A percentile compares a stretch with the other conserved stretches of the same genome.
Evolutionary conservation across 2,329 filamentous ascomycete species (phyloP).

Genomic region (Volutella citrinella): DNA sequence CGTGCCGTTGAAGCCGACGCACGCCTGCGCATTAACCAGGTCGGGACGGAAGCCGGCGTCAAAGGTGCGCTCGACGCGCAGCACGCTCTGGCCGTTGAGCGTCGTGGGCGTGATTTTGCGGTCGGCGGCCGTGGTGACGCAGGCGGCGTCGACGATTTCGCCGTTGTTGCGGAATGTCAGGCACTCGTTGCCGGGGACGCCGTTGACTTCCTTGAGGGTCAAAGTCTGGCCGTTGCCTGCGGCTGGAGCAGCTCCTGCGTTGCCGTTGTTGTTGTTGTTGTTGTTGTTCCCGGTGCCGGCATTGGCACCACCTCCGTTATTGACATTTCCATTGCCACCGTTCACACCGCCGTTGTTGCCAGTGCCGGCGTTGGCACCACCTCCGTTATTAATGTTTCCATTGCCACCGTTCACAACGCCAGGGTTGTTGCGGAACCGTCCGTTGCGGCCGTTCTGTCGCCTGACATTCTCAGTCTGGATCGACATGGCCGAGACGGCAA

Average conservation of each 20-base stretch:
- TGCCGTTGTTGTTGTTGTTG: neutral
- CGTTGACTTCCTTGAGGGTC: slow-evolving; percentile 12
- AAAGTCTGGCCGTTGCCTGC: slow-evolving; percentile 11
- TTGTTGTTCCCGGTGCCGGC: too few relatives aligned
- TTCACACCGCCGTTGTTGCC: too few relatives aligned
- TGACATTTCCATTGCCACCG: neutral
- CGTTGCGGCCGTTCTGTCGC: too few relatives aligned
- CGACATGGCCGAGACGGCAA: slow-evolving; percentile 6
- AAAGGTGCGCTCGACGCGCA: slow-evolving; percentile 15
- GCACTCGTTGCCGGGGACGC: slow-evolving; percentile 15
- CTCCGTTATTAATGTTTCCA: too few relatives aligned
- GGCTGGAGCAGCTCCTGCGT: neutral
- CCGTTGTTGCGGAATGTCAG: slow-evolving; percentile 17
- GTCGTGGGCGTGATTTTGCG: slow-evolving; percentile 12
- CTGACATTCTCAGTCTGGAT: slow-evolving; percentile 4
- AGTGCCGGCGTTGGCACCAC: too few relatives aligned
- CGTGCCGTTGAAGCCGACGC: slow-evolving; percentile 16
- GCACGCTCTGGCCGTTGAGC: slow-evolving; percentile 8
- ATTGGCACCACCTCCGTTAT: neutral
- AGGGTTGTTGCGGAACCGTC: too few relatives aligned
- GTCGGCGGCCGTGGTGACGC: slow-evolving; percentile 13
- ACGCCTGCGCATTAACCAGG: slow-evolving; percentile 11
- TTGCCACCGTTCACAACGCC: too few relatives aligned
- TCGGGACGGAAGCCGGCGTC: slow-evolving; percentile 13
- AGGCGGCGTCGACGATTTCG: slow-evolving; percentile 16